Evolutionary conservation across 805 yeast genomes (phyloP), one percentile per base, ranked within the genome.

Genomic region (Ogataea pignaliae): DNA sequence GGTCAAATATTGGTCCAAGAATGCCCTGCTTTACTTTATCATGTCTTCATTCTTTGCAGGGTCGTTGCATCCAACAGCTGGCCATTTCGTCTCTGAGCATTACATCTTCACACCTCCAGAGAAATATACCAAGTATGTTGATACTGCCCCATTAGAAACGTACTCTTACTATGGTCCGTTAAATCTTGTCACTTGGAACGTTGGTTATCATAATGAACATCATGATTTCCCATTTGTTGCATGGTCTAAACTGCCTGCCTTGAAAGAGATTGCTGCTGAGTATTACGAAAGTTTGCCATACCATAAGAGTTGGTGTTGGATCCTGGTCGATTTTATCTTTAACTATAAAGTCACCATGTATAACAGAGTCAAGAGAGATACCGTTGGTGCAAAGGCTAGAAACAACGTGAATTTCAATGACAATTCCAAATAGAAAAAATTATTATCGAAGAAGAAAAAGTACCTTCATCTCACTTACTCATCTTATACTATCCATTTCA

Each of bases 21-120:
- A 79, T 46, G 65, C 93, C 0, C 62, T 85, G 35, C 59, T 68
- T 34, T 89, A 89, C 62, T 76, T 89, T 50, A 60, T 89, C 21
- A 68, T 84, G 62, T 81, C 90, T 34, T 83, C 95, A 0, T 87
- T 89, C 60, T 68, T 89, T 41, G 96, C 96, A 0, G 97, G 97
- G 2, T 86, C 95, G 0, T 71, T 87, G 59, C 97, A 89, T 59
- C 97, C 97, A 26, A 82, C 88, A 47, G 95, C 97, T 1, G 97
- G 97, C 16, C 97, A 89, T 67, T 89, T 89, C 65, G 87, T 89
- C 51, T 91, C 96, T n/a, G 97, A 89, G 61, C 97, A 89, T 62
- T 88, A 87, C 59, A 79, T 88, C 12, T 71, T 88, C 62, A 70
- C 80, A 50, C 83, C 87, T 33, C 73, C 75, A 13, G 51, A 64